These are phyloP conservation scores for Adansonia gregorii DNA, from an alignment of 441 rosid species.

Conservation along the genomic window DNA sequence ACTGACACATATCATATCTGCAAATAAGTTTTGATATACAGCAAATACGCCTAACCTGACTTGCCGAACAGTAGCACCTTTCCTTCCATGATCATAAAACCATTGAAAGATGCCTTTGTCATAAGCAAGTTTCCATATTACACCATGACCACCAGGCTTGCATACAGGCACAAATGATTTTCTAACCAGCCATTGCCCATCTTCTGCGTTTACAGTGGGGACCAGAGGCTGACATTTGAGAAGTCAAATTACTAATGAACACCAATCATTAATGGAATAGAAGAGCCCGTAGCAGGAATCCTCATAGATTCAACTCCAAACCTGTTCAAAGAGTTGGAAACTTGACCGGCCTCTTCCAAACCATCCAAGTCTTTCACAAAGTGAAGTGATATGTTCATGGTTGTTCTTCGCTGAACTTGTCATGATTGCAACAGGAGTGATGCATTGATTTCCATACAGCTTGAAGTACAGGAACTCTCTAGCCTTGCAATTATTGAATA, in stretches of 20 bases:
- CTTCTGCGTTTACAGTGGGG: conserved; percentile 78
- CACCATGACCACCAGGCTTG: conserved; percentile 98
- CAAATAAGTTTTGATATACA: not conserved
- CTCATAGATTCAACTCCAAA: conserved; percentile 32
- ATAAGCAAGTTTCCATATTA: conserved; percentile 92
- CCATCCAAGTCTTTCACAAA: conserved; percentile 78
- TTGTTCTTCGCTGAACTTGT: conserved; percentile 95
- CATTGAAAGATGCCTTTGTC: conserved; percentile 87
- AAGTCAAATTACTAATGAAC: conserved; percentile 26
- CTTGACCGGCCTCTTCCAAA: conserved; percentile 89
- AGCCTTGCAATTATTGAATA: conserved; percentile 53
- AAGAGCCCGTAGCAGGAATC: conserved; percentile 21
- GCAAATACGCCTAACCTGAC: conserved; percentile 68
- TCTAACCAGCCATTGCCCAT: conserved; percentile 82
- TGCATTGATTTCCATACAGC: conserved; percentile 77
- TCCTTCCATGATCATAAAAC: conserved; percentile 82
- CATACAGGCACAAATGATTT: conserved; percentile 79
- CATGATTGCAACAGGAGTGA: conserved; percentile 94
- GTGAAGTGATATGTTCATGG: conserved; percentile 73
- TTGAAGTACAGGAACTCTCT: conserved; percentile 91
- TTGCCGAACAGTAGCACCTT: conserved; percentile 92
- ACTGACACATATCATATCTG: not conserved
- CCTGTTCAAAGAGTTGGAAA: conserved; percentile 95
- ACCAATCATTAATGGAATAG: not conserved
- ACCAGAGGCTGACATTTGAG: conserved; percentile 76